Evolutionary conservation across 495 filamentous ascomycete species (phyloP).

Genomic region (Parachaetomium inaequale): DNA sequence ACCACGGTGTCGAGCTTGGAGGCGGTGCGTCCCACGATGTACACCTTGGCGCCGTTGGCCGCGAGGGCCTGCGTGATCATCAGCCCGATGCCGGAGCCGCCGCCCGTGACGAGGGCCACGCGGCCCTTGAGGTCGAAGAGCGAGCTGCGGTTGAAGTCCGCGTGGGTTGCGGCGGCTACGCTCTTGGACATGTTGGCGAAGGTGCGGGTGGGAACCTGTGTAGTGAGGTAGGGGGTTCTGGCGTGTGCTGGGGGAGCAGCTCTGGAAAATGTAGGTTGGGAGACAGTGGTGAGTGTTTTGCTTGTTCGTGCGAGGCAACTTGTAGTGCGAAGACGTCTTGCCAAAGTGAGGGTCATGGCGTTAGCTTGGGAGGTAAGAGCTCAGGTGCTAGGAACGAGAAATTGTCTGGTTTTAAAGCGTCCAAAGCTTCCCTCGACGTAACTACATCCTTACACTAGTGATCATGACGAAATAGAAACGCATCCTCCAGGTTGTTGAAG

Average conservation of each 20-base stretch:
- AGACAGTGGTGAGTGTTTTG: slow-evolving; percentile 7
- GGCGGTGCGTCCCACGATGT: slow-evolving; percentile 71
- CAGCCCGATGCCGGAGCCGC: slow-evolving; percentile 57
- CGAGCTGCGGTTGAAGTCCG: slow-evolving; percentile 49
- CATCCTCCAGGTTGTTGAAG: too few species aligned
- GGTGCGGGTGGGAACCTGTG: not conserved
- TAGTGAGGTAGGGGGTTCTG: not conserved
- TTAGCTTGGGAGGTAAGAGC: not conserved
- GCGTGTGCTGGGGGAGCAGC: not conserved
- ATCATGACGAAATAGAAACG: not conserved
- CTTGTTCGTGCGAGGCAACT: slow-evolving; percentile 4
- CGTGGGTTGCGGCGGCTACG: slow-evolving; percentile 33
- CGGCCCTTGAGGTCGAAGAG: slow-evolving; percentile 61
- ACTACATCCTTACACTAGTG: too few species aligned
- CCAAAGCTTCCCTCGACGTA: not conserved
- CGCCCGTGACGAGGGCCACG: slow-evolving; percentile 61
- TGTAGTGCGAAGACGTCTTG: slow-evolving; percentile 7
- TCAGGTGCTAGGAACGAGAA: not conserved
- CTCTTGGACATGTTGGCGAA: slow-evolving; percentile 44
- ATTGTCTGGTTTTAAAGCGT: too few species aligned
- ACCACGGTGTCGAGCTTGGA: slow-evolving; percentile 32
- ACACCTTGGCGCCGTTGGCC: slow-evolving; percentile 75
- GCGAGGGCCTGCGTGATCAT: slow-evolving; percentile 81
- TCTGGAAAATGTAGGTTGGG: not conserved
- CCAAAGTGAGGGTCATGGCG: slow-evolving; percentile 10